Conservation (phyloP, 1,284 basidiomycete species). For the Malassezia obtusa region DNA sequence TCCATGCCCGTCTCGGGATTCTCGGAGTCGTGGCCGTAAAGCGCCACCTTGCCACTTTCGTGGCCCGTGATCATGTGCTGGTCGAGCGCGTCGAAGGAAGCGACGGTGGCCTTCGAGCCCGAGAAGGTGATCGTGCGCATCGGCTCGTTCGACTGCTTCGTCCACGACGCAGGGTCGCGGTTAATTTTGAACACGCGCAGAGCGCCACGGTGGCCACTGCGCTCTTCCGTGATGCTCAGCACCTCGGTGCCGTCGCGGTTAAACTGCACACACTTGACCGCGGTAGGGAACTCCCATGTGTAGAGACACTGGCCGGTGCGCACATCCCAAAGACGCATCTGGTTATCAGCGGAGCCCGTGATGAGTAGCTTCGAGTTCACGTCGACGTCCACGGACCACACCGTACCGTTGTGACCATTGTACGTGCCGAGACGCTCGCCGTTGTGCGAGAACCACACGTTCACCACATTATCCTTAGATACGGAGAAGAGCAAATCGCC, state of each 20-base stretch:
- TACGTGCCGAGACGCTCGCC: slow-evolving; percentile 95
- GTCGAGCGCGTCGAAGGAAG: slow-evolving; percentile 72
- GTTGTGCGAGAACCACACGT: slow-evolving; percentile 97
- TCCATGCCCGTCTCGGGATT: slow-evolving; percentile 54
- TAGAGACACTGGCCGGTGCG: slow-evolving; percentile 70
- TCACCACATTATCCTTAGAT: slow-evolving; percentile 90
- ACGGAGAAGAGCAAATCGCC: slow-evolving; percentile 92
- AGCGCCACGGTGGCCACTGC: slow-evolving; percentile 63
- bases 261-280: slow-evolving; percentile 86
- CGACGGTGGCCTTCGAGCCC: slow-evolving; percentile 73
- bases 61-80: slow-evolving; percentile 82
- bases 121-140: slow-evolving; percentile 45
- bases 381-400: slow-evolving; percentile 95
- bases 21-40: slow-evolving; percentile 44
- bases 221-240: slow-evolving; percentile 90
- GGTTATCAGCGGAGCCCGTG: slow-evolving; percentile 78
- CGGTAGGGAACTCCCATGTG: slow-evolving; percentile 90
- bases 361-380: slow-evolving; percentile 75
- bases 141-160: slow-evolving; percentile 34
- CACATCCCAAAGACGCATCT: slow-evolving; percentile 82
- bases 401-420: slow-evolving; percentile 86
- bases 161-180: slow-evolving; percentile 38
- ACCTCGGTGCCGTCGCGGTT: slow-evolving; percentile 58
- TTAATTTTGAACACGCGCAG: slow-evolving; percentile 75
- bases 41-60: slow-evolving; percentile 77